Evolutionary conservation across 2,329 filamentous ascomycete species (phyloP).

Genomic region (Penicillium sp.): DNA sequence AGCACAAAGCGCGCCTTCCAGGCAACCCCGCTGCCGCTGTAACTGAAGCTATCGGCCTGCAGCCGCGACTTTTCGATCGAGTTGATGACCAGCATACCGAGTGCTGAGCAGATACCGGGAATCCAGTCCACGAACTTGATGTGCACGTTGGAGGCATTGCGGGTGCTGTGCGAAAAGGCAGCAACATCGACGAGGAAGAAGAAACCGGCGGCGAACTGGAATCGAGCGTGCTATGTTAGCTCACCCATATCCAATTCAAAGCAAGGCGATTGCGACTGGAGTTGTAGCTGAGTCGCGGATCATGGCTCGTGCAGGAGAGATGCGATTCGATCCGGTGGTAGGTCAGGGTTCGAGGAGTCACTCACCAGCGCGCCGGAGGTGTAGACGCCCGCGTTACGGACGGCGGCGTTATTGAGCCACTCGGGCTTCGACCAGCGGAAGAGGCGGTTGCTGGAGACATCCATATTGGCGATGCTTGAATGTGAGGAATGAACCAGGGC

Average conservation of each 20-base stretch:
- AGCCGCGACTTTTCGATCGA: constrained; percentile 66
- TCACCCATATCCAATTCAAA: too few species aligned
- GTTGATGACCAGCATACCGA: constrained; percentile 71
- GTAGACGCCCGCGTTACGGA: constrained; percentile 65
- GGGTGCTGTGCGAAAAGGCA: constrained; percentile 59
- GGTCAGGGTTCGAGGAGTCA: constrained; percentile 5
- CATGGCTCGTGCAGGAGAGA: background rate
- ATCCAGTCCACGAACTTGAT: constrained; percentile 72
- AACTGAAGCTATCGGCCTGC: constrained; percentile 62
- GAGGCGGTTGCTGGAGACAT: constrained; percentile 54
- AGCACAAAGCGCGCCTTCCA: constrained; percentile 68
- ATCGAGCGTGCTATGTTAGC: too few species aligned
- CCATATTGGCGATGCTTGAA: constrained; percentile 26
- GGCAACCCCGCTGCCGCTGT: constrained; percentile 63
- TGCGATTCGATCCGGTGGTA: background rate
- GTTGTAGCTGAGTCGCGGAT: too few species aligned
- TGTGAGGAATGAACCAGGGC: constrained; percentile 13
- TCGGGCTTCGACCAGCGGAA: constrained; percentile 66
- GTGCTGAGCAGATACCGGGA: constrained; percentile 65
- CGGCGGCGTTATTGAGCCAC: constrained; percentile 64
- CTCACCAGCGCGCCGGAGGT: constrained; percentile 62
- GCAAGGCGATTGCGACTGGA: too few species aligned
- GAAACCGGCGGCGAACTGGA: constrained; percentile 65
- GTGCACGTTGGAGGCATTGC: constrained; percentile 61
- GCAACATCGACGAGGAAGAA: constrained; percentile 68